Evolutionary conservation across 2,329 filamentous ascomycete species (phyloP).

Genomic region (Phoma sp.): DNA sequence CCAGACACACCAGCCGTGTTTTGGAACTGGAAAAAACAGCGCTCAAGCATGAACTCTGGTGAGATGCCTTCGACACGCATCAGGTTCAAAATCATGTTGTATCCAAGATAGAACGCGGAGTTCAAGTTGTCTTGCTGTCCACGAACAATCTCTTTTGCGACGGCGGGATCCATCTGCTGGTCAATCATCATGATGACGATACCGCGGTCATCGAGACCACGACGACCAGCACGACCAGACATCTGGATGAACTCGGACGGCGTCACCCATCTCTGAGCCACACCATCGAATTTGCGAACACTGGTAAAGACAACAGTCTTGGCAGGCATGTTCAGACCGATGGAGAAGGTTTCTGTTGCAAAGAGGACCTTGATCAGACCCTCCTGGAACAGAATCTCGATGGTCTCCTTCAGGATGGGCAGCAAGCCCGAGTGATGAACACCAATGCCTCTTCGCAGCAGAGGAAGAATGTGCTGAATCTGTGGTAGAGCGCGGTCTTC

Average conservation of each 20-base stretch:
- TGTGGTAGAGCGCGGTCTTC: conserved; percentile 89
- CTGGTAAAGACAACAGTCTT: conserved; percentile 99
- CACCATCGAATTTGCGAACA: conserved; percentile 93
- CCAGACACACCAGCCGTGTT: conserved; percentile 86
- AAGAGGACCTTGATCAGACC: conserved; percentile 97
- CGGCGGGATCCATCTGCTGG: conserved; percentile 91
- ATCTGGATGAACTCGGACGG: conserved; percentile 98
- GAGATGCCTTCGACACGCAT: conserved; percentile 99
- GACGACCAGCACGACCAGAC: conserved; percentile 94
- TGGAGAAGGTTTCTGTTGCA: conserved; percentile 97
- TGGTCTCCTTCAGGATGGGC: conserved; percentile 96
- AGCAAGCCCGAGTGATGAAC: conserved; percentile 96
- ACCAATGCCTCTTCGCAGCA: conserved; percentile 89
- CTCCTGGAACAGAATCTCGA: conserved; percentile 98
- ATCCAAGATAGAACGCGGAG: conserved; percentile 95
- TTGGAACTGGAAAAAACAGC: conserved; percentile 98
- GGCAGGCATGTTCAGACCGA: conserved; percentile 97
- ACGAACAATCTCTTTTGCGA: conserved; percentile 94
- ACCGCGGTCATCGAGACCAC: conserved; percentile 95
- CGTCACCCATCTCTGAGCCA: conserved; percentile 79
- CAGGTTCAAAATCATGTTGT: conserved; percentile 98
- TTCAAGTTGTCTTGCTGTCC: conserved; percentile 97
- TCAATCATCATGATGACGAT: conserved; percentile 99
- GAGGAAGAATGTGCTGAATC: conserved; percentile 86
- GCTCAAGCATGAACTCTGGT: conserved; percentile 97